Conservation (phyloP, 208 protist species). For the Porcisia deanei region DNA sequence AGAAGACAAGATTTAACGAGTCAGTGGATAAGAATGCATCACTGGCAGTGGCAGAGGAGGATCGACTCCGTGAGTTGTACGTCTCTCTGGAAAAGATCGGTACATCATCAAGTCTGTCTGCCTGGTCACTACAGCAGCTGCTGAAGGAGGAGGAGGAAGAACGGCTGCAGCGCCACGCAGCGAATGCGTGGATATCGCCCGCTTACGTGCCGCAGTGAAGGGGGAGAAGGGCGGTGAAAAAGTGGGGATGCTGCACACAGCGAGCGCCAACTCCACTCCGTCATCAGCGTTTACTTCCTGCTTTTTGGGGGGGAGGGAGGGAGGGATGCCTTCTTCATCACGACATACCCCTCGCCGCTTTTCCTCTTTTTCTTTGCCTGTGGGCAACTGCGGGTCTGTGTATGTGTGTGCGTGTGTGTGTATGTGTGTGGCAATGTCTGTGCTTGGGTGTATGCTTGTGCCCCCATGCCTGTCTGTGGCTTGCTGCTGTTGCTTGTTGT, state of each 20-base stretch:
- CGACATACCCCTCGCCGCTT: too few species aligned
- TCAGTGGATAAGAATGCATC: background rate
- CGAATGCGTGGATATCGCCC: constrained; percentile 29
- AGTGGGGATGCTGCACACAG: background rate
- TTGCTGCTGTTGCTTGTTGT: too few species aligned
- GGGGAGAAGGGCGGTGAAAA: background rate
- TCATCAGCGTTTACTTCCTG: background rate
- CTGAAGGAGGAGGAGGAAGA: constrained; percentile 14
- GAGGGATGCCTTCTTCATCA: too few species aligned
- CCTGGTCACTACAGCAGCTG: constrained; percentile 24
- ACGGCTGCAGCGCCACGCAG: constrained; percentile 10
- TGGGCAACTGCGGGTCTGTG: constrained; percentile 1
- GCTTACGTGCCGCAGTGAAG: background rate
- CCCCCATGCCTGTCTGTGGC: too few species aligned
- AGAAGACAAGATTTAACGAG: background rate
- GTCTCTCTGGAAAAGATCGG: constrained; percentile 11
- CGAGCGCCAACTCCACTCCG: background rate
- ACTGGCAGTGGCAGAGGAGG: background rate
- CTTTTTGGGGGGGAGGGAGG: background rate
- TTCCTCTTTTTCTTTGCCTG: too few species aligned
- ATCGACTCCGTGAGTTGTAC: constrained; percentile 8
- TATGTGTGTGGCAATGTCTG: too few species aligned
- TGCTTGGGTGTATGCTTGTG: too few species aligned
- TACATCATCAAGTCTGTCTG: constrained; percentile 17
- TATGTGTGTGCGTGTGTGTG: background rate